Evolutionary conservation across 257 asterid genomes (phyloP).

Genomic region (Cordia subcordata): DNA sequence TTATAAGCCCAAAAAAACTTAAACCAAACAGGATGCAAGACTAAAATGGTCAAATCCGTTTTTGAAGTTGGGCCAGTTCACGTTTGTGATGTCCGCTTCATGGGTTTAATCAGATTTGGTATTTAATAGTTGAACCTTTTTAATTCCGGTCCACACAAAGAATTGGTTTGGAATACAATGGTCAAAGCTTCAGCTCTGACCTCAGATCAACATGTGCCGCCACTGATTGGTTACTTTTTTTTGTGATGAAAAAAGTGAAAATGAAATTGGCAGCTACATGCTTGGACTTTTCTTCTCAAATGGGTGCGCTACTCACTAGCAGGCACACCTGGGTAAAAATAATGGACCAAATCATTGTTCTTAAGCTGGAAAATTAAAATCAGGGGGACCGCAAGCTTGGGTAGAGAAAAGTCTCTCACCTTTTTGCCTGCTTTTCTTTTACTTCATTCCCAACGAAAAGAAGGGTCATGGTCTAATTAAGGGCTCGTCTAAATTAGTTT

Average conservation of each 20-base stretch:
- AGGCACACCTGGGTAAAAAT: no score
- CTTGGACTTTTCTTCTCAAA: not conserved
- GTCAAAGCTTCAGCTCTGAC: not conserved
- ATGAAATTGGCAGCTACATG: not conserved
- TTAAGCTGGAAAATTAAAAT: no score
- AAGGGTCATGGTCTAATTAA: no score
- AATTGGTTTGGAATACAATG: not conserved
- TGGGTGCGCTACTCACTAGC: not conserved
- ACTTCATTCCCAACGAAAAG: no score
- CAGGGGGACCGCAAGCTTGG: no score
- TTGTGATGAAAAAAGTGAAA: constrained; percentile 1
- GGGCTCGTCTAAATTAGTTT: no score
- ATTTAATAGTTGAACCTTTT: not conserved
- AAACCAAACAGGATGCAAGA: no score
- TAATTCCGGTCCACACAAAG: not conserved
- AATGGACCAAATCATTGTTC: no score
- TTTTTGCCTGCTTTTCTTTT: no score
- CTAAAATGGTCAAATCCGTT: no score
- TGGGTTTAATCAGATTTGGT: not conserved
- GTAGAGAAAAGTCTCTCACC: no score
- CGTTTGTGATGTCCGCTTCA: constrained; percentile 5
- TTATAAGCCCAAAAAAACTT: no score
- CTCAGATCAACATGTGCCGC: not conserved
- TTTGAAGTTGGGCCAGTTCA: not conserved
- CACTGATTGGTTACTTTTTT: not conserved